Percentiles rank a stretch among this genome's conserved stretches.
Evolutionary conservation across 1,284 basidiomycete species (phyloP).

Genomic region (Neolentinus lepideus): DNA sequence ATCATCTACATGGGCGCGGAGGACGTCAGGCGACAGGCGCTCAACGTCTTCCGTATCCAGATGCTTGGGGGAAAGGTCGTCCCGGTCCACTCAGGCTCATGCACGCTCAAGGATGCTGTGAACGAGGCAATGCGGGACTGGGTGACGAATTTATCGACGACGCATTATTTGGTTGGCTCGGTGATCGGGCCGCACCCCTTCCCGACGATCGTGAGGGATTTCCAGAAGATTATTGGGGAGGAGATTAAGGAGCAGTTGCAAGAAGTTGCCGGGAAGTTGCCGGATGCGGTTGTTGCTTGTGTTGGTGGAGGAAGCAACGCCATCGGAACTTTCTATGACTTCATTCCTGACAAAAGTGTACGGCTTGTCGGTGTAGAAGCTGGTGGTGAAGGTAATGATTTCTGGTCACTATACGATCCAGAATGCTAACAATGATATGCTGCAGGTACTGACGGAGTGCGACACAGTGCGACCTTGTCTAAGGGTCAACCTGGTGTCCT

Average conservation of each 20-base stretch:
- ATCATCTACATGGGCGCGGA: slow-evolving; percentile 99
- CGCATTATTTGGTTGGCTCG: slow-evolving; percentile 96
- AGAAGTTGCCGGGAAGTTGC: slow-evolving; percentile 75
- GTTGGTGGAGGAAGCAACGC: slow-evolving; percentile 98
- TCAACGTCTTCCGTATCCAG: slow-evolving; percentile 97
- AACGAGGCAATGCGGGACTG: slow-evolving; percentile 97
- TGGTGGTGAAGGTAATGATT: slow-evolving; percentile 74
- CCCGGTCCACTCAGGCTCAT: slow-evolving; percentile 90
- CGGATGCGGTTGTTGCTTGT: slow-evolving; percentile 93
- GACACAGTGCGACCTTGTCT: slow-evolving; percentile 89
- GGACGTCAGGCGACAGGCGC: slow-evolving; percentile 89
- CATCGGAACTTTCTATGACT: slow-evolving; percentile 95
- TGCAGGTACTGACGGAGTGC: slow-evolving; percentile 73
- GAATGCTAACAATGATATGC: not conserved
- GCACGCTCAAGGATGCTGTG: slow-evolving; percentile 96
- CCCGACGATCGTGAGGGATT: slow-evolving; percentile 97
- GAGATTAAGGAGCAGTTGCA: slow-evolving; percentile 91
- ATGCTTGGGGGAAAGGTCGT: slow-evolving; percentile 96
- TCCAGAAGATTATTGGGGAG: slow-evolving; percentile 92
- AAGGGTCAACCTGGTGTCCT: slow-evolving; percentile 91
- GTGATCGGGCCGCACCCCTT: slow-evolving; percentile 98
- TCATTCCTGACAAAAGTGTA: slow-evolving; percentile 82
- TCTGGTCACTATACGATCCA: not conserved
- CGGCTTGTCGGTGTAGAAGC: slow-evolving; percentile 92
- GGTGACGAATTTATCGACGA: slow-evolving; percentile 92